Evolutionary conservation across 768 basidiomycete genomes (phyloP).

Genomic region (Termitomyces sp.): DNA sequence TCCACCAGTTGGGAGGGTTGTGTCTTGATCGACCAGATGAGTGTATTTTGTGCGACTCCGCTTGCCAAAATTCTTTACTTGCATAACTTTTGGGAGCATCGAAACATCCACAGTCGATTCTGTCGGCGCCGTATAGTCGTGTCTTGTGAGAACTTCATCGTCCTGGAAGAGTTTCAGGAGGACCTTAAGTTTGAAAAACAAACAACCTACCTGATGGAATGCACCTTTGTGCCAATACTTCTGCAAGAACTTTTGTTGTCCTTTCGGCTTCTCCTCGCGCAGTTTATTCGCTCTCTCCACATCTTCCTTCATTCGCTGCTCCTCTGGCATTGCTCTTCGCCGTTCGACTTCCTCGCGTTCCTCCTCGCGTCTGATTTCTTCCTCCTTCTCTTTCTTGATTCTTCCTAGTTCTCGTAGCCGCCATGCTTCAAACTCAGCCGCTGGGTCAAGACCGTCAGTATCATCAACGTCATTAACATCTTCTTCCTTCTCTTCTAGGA

Average conservation of each 20-base stretch:
- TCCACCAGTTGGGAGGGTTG: constrained; percentile 56
- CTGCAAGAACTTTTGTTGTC: constrained; percentile 88
- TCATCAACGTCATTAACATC: constrained; percentile 88
- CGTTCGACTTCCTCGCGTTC: constrained; percentile 92
- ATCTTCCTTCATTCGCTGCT: constrained; percentile 89
- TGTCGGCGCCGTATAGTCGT: constrained; percentile 88
- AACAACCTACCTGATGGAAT: constrained; percentile 77
- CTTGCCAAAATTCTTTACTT: constrained; percentile 92
- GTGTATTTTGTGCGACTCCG: constrained; percentile 94
- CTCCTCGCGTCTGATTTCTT: constrained; percentile 69
- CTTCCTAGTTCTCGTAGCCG: constrained; percentile 88
- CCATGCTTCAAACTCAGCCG: constrained; percentile 94
- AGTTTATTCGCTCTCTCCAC: constrained; percentile 77
- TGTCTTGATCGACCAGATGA: constrained; percentile 93
- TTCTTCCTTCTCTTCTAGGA: constrained; percentile 87
- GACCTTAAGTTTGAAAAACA: neutral
- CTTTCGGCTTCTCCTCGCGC: constrained; percentile 86
- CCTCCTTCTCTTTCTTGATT: constrained; percentile 93
- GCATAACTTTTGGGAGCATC: constrained; percentile 91
- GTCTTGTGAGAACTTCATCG: constrained; percentile 75
- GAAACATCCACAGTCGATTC: constrained; percentile 86
- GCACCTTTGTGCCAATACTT: constrained; percentile 99
- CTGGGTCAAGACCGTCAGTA: constrained; percentile 87
- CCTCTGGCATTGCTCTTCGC: constrained; percentile 88
- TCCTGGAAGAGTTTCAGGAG: constrained; percentile 40